Conservation (phyloP, 1,139 yeast genomes). For the Candida buenavistaensis region DNA sequence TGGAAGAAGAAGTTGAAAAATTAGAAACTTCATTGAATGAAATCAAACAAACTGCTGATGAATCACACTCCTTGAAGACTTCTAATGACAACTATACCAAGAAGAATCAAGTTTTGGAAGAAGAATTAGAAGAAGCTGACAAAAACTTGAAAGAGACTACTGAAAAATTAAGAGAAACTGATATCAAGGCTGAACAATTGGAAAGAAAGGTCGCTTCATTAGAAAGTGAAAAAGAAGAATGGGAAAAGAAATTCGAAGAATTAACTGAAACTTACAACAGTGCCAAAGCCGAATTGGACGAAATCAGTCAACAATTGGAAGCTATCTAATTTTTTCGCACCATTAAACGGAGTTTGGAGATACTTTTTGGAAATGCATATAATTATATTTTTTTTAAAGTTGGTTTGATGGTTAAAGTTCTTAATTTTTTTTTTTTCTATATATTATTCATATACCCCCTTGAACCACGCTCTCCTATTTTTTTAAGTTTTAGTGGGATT, state of each 20-base stretch:
- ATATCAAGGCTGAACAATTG: slow-evolving; percentile 94
- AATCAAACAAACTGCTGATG: slow-evolving; percentile 88
- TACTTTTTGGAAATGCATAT: no score
- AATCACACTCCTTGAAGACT: slow-evolving; percentile 84
- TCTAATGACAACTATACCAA: slow-evolving; percentile 88
- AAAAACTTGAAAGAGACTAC: slow-evolving; percentile 91
- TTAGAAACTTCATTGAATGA: slow-evolving; percentile 78
- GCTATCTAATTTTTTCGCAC: slow-evolving; percentile 61
- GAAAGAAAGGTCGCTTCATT: slow-evolving; percentile 92
- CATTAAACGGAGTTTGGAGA: no score
- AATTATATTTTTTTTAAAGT: no score
- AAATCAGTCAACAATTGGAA: slow-evolving; percentile 91
- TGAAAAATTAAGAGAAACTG: slow-evolving; percentile 92
- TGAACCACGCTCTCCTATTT: no score
- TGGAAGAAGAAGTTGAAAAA: slow-evolving; percentile 90
- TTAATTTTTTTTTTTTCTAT: no score
- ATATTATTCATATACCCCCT: no score
- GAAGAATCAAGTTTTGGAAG: slow-evolving; percentile 91
- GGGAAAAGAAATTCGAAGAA: slow-evolving; percentile 92
- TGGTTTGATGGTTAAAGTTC: no score
- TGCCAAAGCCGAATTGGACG: slow-evolving; percentile 90
- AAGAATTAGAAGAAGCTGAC: slow-evolving; percentile 91
- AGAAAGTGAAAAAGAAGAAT: slow-evolving; percentile 88
- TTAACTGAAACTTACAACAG: slow-evolving; percentile 75
- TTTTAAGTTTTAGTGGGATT: no score